Evolutionary conservation across 352 stramenopile genomes (phyloP), one percentile per base, ranked within the genome.

Genomic region (Plasmopara muralis): DNA sequence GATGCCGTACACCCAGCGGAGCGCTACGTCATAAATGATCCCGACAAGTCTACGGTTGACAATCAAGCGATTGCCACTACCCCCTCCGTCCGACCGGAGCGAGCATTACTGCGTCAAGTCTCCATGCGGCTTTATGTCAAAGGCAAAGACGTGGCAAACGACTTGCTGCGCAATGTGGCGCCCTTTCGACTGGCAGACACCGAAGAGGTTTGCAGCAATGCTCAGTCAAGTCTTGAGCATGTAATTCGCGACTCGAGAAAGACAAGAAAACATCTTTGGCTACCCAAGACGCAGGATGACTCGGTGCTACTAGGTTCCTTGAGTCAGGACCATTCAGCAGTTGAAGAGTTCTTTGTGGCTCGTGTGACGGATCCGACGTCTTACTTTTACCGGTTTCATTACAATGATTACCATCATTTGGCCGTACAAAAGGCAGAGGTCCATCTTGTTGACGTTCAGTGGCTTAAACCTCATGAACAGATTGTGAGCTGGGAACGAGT

Each of bases 311-410:
- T 77, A 10, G 52, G 51, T 1, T 51, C 43, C 20, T 62, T 50
- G 15, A 51, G 45, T 52, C 14, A 57, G 10, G 44, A 66, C 9
- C 55, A 70, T 47, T 66, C 72, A 20, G 72, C 78, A 12, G 74
- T 86, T 14, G 66, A 85, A 29, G 69, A 80, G 35, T 93, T 93
- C 49, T 87, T 93, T 50, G 60, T 89, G 10, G 83, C 81, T 29
- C 78, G 83, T 5, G 73, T 89, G 45, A 88, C 76, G 14, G 83
- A 93, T 55, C 80, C 81, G 44, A 91, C 83, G 41, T 93, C 83
- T 18, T 93, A 91, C 62, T 93, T 93, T 60, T 93, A 82, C 48
- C 74, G 75, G 46, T 93, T 90, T 60, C 82, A 78, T 50, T 86
- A 74, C 42, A 81, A 91, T 51, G 66, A 87, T 43, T 47, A 68